Conservation (phyloP, 164 flowering plant species). For the Kalanchoe fedtschenkoi region DNA sequence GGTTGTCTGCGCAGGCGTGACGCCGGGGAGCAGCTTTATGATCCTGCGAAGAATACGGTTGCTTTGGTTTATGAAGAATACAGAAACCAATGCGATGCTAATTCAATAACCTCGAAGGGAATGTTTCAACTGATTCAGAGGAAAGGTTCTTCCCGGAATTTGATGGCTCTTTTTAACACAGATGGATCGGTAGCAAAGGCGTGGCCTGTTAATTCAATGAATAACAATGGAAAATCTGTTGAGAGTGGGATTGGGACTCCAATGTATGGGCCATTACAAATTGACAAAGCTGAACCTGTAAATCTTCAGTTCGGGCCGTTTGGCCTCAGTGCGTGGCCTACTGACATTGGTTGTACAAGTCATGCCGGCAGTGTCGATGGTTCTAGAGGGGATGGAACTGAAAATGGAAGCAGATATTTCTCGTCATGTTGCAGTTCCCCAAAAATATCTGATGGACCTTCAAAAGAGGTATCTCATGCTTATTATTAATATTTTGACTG, state of each 20-base stretch:
- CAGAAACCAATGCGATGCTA: conserved; percentile 68
- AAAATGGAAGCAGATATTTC: conserved; percentile 61
- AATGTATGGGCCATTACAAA: conserved; percentile 56
- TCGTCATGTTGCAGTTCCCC: conserved; percentile 93
- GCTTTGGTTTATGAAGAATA: conserved; percentile 60
- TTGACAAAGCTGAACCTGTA: conserved; percentile 69
- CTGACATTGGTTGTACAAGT: conserved; percentile 66
- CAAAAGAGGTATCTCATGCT: conserved; percentile 63
- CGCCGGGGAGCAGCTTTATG: conserved; percentile 71
- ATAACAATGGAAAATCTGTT: conserved; percentile 33
- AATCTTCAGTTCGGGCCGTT: conserved; percentile 78
- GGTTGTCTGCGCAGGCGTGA: conserved; percentile 76
- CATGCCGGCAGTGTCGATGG: conserved; percentile 75
- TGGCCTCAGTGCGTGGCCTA: conserved; percentile 83
- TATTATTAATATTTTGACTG: background rate
- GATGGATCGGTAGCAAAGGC: conserved; percentile 91
- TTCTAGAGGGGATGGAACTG: conserved; percentile 51
- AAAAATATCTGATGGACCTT: conserved; percentile 59
- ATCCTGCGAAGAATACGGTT: conserved; percentile 60
- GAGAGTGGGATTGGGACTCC: conserved; percentile 40
- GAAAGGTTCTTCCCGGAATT: conserved; percentile 70
- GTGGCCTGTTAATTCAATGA: conserved; percentile 62
- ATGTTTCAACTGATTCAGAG: conserved; percentile 85
- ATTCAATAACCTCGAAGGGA: conserved; percentile 71
- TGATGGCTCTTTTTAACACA: conserved; percentile 73